Percentiles rank a stretch among this genome's conserved stretches.
Conservation (phyloP, 2,329 filamentous ascomycete species). For the Sclerotinia spermophila region DNA sequence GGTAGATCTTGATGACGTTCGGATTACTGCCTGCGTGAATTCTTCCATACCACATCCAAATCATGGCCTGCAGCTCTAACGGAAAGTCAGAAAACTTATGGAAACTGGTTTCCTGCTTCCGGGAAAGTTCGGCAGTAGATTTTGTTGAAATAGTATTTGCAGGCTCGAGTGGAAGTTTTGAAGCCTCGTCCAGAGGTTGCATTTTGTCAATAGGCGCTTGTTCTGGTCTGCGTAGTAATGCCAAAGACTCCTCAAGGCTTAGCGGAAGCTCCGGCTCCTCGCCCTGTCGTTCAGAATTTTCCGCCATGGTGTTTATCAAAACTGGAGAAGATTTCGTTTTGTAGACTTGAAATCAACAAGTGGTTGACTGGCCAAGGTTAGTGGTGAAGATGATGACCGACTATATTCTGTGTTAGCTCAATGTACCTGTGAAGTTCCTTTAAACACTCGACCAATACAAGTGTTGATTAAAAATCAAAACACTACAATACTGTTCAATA, state of each 20-base stretch:
- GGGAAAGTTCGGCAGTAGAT: not conserved
- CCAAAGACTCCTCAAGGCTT: not conserved
- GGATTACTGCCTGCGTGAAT: not conserved
- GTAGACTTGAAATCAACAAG: not conserved
- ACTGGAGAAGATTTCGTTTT: rapidly evolving
- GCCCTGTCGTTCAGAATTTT: not conserved
- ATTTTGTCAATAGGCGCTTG: not conserved
- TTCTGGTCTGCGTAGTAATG: not conserved
- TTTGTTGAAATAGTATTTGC: not conserved
- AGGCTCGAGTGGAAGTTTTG: not conserved
- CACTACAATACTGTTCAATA: rapidly evolving
- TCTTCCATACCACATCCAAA: slow-evolving; percentile 7
- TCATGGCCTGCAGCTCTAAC: not conserved
- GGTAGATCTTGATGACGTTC: not conserved
- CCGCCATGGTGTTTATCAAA: not conserved
- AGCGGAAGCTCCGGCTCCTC: not conserved
- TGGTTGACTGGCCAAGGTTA: rapidly evolving
- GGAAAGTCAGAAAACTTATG: not conserved
- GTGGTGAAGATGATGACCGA: not conserved
- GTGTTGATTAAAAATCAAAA: not conserved
- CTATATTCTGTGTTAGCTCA: not conserved
- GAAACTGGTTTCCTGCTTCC: not conserved
- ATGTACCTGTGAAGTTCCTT: rapidly evolving
- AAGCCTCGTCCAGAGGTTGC: not conserved
- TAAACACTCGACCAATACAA: too few species aligned